These are phyloP conservation scores for Wallacemonas sp. DNA, from an alignment of 208 protist species.

Conservation along the genomic window DNA sequence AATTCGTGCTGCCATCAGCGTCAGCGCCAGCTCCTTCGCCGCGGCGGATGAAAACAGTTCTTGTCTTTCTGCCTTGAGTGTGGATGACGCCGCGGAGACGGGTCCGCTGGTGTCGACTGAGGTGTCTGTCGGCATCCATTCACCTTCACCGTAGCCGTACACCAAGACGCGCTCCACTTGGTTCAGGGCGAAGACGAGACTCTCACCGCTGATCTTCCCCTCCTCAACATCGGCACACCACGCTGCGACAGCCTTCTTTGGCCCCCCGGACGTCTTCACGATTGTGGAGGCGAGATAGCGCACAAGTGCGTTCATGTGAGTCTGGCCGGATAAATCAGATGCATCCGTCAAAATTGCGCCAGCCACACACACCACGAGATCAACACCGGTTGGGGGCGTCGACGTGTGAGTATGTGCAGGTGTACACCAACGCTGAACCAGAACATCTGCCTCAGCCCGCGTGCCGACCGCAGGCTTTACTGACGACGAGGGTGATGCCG, in stretches of 20 bases:
- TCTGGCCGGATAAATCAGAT: background rate
- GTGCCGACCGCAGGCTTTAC: background rate
- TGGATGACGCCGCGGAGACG: too few species aligned
- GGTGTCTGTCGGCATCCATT: too few species aligned
- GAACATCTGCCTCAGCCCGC: background rate
- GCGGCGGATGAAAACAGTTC: background rate
- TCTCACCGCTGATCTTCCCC: background rate
- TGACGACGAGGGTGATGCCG: background rate
- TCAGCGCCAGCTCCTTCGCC: constrained; percentile 8
- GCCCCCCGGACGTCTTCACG: background rate
- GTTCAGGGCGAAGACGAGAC: constrained; percentile 11
- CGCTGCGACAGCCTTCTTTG: background rate
- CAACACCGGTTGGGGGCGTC: constrained; percentile 1
- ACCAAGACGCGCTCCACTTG: background rate
- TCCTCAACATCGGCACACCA: background rate
- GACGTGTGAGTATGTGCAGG: background rate
- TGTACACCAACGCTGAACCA: background rate
- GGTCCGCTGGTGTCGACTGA: too few species aligned
- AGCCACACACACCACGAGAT: constrained; percentile 4
- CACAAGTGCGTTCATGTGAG: background rate
- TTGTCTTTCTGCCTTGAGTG: too few species aligned
- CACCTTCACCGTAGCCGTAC: background rate
- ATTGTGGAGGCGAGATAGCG: background rate
- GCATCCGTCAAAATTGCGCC: background rate
- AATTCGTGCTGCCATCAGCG: background rate